Conservation (phyloP, 257 asterid species). For the Nicotiana attenuata region DNA sequence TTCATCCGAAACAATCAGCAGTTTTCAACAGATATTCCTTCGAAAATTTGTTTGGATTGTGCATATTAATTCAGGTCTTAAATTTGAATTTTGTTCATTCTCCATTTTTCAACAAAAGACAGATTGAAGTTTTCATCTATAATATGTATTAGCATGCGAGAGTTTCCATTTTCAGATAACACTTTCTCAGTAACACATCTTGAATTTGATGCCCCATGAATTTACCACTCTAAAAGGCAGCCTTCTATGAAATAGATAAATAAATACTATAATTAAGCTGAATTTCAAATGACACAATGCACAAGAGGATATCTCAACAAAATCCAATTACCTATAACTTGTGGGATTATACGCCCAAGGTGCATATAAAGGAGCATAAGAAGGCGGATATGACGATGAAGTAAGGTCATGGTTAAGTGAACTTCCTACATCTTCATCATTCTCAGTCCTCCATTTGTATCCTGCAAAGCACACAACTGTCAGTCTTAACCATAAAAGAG, state of each 20-base stretch:
- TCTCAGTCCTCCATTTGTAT: constrained; percentile 43
- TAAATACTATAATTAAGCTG: not conserved
- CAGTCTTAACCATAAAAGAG: not conserved
- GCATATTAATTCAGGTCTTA: not conserved
- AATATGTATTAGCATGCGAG: not conserved
- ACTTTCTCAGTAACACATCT: not conserved
- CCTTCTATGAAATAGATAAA: not conserved
- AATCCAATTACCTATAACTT: constrained; percentile 45
- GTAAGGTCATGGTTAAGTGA: constrained; percentile 42
- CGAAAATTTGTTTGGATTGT: not conserved
- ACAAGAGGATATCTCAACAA: not conserved
- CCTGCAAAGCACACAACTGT: constrained; percentile 35
- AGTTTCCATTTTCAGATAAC: not conserved
- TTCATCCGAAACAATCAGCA: not conserved
- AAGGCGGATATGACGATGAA: constrained; percentile 23
- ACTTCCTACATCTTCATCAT: constrained; percentile 50
- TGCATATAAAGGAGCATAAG: constrained; percentile 33
- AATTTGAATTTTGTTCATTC: not conserved
- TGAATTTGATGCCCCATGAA: not conserved
- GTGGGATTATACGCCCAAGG: constrained; percentile 57
- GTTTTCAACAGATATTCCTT: not conserved
- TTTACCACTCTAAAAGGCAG: not conserved
- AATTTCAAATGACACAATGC: not conserved
- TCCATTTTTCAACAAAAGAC: not conserved
- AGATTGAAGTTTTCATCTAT: not conserved